Evolutionary conservation across 2,329 filamentous ascomycete species (phyloP).

Genomic region (Trichoderma simmonsii): DNA sequence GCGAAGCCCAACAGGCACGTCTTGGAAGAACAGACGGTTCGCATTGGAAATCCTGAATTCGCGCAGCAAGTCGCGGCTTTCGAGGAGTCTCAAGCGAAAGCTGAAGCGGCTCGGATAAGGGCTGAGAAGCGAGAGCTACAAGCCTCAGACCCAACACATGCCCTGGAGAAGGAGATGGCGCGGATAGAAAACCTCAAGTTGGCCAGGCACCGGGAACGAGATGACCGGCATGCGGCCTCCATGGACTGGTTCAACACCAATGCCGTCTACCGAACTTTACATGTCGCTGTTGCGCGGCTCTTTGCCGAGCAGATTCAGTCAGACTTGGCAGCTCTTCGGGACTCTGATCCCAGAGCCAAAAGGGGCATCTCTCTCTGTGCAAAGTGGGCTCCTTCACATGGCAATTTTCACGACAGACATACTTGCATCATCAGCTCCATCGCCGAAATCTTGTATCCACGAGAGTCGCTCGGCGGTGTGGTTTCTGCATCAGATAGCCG

Average conservation of each 20-base stretch:
- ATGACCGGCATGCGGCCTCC: constrained; percentile 40
- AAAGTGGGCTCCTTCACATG: constrained; percentile 58
- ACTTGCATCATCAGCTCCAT: constrained; percentile 57
- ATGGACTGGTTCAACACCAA: constrained; percentile 42
- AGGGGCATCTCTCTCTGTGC: constrained; percentile 52
- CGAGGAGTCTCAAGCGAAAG: neutral
- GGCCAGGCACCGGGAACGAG: constrained; percentile 28
- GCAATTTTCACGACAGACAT: constrained; percentile 55
- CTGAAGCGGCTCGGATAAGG: neutral
- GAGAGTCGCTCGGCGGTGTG: constrained; percentile 29
- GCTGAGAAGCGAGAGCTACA: neutral
- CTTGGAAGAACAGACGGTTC: neutral
- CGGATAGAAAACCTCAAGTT: constrained; percentile 20
- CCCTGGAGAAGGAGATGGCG: neutral
- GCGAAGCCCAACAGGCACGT: neutral
- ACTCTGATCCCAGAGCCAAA: constrained; percentile 38
- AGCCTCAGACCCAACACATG: neutral
- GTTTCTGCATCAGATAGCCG: constrained; percentile 39
- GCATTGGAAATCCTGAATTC: neutral
- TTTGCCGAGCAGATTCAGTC: constrained; percentile 53
- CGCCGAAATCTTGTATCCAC: constrained; percentile 51
- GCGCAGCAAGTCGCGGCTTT: neutral
- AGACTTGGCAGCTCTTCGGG: constrained; percentile 44
- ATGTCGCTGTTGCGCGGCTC: constrained; percentile 51
- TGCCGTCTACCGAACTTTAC: constrained; percentile 48